Percentiles rank a stretch among this genome's conserved stretches.
phyloP scores from a whole-genome alignment of 2,329 filamentous ascomycete species.

The Exophiala dermatitidis region DNA sequence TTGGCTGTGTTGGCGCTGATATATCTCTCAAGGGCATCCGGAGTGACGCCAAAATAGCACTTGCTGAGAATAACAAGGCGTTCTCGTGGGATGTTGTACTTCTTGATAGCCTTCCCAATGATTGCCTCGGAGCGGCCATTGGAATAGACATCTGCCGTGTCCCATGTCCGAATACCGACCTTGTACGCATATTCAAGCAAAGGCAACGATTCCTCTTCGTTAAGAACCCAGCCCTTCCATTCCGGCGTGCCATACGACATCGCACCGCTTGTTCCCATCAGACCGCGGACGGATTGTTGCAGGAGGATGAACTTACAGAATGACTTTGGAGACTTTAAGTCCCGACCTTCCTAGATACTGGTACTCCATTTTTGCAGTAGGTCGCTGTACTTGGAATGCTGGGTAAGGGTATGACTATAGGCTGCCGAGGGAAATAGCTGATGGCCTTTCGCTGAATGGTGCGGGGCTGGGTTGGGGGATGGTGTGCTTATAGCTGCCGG shows the following conservation, averaged over 20 bases:
- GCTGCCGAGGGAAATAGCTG: no score
- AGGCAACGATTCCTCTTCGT: slow-evolving; percentile 24
- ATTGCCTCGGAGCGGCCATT: slow-evolving; percentile 29
- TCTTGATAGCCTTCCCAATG: slow-evolving; percentile 52
- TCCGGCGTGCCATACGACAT: slow-evolving; percentile 42
- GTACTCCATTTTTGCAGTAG: slow-evolving; percentile 38
- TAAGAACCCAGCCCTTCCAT: slow-evolving; percentile 28
- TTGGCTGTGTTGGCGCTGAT: slow-evolving; percentile 29
- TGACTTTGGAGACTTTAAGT: slow-evolving; percentile 26
- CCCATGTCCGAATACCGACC: slow-evolving; percentile 27
- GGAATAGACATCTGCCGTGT: slow-evolving; percentile 31
- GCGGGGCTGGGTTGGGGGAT: no score
- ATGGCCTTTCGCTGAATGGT: no score
- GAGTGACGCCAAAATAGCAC: slow-evolving; percentile 39
- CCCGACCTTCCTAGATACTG: slow-evolving; percentile 30
- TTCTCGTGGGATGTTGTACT: slow-evolving; percentile 50
- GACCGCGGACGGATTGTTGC: background rate
- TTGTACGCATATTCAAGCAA: slow-evolving; percentile 30
- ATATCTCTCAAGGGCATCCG: slow-evolving; percentile 28
- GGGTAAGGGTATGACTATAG: no score
- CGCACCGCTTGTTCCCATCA: slow-evolving; percentile 13
- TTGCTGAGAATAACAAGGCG: slow-evolving; percentile 55
- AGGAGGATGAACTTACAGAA: slow-evolving; percentile 11
- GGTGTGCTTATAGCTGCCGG: no score
- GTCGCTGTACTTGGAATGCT: no score